Conservation (phyloP, 306 rosid genomes). For the Cicer yamashitae region DNA sequence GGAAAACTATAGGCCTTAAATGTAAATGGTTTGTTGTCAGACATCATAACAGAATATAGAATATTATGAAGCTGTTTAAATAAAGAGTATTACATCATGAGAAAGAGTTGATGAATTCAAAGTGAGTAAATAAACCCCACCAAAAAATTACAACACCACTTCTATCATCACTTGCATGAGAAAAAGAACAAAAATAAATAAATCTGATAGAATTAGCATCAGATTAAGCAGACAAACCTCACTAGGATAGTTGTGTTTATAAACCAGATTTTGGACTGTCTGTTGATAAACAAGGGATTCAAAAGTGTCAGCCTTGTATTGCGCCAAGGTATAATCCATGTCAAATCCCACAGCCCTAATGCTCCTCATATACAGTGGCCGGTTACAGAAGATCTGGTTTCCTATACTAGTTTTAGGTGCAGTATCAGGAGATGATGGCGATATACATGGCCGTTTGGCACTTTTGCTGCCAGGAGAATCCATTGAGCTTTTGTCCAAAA, state of each 20-base stretch:
- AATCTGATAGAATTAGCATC: constrained; percentile 10
- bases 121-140: neutral
- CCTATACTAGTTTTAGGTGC: constrained; percentile 65
- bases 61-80: neutral
- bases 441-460: constrained; percentile 52
- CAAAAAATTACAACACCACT: constrained; percentile 19
- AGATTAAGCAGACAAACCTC: constrained; percentile 68
- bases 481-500: constrained; percentile 54
- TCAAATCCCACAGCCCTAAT: constrained; percentile 96
- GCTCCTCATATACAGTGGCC: constrained; percentile 88
- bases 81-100: neutral
- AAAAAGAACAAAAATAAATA: constrained; percentile 13
- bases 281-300: constrained; percentile 92
- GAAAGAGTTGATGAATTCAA: constrained; percentile 14
- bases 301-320: constrained; percentile 94
- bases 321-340: constrained; percentile 98
- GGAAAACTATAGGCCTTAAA: neutral
- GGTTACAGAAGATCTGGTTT: constrained; percentile 88
- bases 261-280: constrained; percentile 80
- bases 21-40: neutral
- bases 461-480: constrained; percentile 41
- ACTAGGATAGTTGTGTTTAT: constrained; percentile 74
- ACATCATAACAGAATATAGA: neutral
- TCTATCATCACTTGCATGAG: constrained; percentile 11
- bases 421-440: constrained; percentile 69